Base-by-base conservation (phyloP, 257 asterid species). In the Capsicum baccatum region DNA sequence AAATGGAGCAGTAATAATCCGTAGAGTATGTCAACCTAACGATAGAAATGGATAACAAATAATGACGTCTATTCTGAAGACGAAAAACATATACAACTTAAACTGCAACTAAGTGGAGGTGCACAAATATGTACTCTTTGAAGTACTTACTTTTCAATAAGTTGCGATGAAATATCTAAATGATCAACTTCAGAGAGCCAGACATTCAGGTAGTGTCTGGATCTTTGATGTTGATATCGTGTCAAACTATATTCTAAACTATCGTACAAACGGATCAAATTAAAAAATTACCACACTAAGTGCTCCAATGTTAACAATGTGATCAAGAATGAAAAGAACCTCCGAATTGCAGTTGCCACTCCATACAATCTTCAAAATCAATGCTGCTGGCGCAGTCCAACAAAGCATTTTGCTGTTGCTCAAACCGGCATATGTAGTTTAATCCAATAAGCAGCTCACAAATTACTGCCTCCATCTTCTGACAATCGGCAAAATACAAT, bases 311-410 rank as follows among this genome's bases (percentile, higher is more conserved):
- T 69, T 17, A 83, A 81, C 54, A 54, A 58, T 37, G 74, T 80
- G 84, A 47, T 92, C 88, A 92, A 82, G 88, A 57, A 73, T 83
- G 85, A 87, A 91, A 88, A 35, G 96, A 89, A 80, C 87, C 84
- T 58, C 92, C 87, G 17, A 86, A 83, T 56, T 87, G 96, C 81
- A 83, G 11, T 86, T 92, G 96, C 97, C 98, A 92, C 81, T 92
- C 97, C 92, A 88, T 84, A 83, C 93, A 92, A 82, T 95, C 97
- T 68, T 92, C 98, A 26, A 90, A 86, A 84, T 95, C 97, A 6
- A 97, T 94, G 87, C 99, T 97, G 85, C 98, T 95, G 3, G 97
- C 90, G 66, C 99, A 97, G 81, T 97, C 99, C 90, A 95, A 64
- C 54, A 97, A 86, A 33, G 99, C 98, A 83, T 92, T 95, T 85